A percentile compares a stretch with the other conserved stretches of the same genome.
Conservation (phyloP, 257 asterid species). For the Ocimum tenuiflorum region DNA sequence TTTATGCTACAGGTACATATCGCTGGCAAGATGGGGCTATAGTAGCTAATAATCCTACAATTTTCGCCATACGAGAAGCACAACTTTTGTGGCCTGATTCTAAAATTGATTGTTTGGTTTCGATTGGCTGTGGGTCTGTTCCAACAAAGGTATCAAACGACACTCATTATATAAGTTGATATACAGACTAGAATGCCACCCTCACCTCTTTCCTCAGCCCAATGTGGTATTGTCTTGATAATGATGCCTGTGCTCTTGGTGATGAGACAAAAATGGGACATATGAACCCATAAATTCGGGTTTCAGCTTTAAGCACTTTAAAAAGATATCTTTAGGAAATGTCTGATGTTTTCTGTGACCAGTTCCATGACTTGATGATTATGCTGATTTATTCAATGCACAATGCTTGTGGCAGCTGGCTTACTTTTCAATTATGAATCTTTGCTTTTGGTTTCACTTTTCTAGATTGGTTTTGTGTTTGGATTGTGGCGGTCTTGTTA, state of each 20-base stretch:
- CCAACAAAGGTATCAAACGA: conserved; percentile 71
- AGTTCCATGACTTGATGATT: neutral
- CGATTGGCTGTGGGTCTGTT: conserved; percentile 92
- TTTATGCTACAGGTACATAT: conserved; percentile 43
- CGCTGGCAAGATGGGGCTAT: conserved; percentile 99
- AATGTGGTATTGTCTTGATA: conserved; percentile 1
- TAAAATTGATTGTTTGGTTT: conserved; percentile 85
- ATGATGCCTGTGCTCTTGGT: neutral
- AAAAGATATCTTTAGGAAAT: neutral
- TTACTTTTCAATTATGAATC: neutral
- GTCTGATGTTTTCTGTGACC: neutral
- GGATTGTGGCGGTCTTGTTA: conserved; percentile 4
- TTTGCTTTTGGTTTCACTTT: neutral
- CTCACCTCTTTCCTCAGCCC: neutral
- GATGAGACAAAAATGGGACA: neutral
- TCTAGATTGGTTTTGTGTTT: neutral
- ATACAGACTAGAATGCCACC: neutral
- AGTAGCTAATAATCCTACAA: conserved; percentile 96
- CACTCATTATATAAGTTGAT: neutral
- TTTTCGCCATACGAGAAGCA: conserved; percentile 91
- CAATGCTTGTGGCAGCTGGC: neutral
- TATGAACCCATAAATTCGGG: conserved; percentile 2
- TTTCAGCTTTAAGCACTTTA: conserved; percentile 5
- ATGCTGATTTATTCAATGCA: neutral
- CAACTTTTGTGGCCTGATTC: conserved; percentile 97